Conservation (phyloP, 2,329 filamentous ascomycete species). For the Aspergillus puulaauensis region DNA sequence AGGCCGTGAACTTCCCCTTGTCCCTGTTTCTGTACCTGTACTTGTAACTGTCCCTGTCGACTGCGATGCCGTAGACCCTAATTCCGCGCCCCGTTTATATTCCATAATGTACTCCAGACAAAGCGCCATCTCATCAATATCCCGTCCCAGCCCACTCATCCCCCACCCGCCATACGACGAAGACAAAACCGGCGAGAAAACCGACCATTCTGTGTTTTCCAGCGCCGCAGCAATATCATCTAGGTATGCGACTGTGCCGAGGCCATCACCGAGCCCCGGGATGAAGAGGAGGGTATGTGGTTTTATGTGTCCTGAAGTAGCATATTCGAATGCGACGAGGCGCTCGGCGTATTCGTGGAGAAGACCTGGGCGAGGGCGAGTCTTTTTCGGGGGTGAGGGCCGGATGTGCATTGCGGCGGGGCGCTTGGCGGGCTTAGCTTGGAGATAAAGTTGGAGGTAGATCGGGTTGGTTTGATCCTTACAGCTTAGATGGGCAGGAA, state of each 20-base stretch:
- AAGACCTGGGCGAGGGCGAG: not conserved
- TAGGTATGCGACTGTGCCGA: conserved; percentile 56
- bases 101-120: conserved; percentile 53
- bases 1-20: conserved; percentile 8
- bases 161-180: conserved; percentile 59
- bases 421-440: not conserved
- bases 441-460: not conserved
- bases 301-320: conserved; percentile 17
- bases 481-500: not conserved
- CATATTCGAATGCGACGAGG: conserved; percentile 4
- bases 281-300: conserved; percentile 57
- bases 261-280: conserved; percentile 59
- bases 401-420: not conserved
- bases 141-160: conserved; percentile 50
- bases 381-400: not conserved
- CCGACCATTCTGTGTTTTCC: conserved; percentile 50
- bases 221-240: conserved; percentile 50
- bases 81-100: conserved; percentile 24
- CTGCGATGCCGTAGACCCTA: too few relatives aligned
- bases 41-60: too few relatives aligned
- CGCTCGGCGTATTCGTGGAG: conserved; percentile 3
- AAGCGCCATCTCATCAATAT: conserved; percentile 54
- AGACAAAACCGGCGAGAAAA: conserved; percentile 52
- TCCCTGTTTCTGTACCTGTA: too few relatives aligned
- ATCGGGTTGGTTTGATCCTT: too few relatives aligned